These are phyloP conservation scores for Condylostoma magnum DNA, from an alignment of 169 alveolate species.

Conservation along the genomic window DNA sequence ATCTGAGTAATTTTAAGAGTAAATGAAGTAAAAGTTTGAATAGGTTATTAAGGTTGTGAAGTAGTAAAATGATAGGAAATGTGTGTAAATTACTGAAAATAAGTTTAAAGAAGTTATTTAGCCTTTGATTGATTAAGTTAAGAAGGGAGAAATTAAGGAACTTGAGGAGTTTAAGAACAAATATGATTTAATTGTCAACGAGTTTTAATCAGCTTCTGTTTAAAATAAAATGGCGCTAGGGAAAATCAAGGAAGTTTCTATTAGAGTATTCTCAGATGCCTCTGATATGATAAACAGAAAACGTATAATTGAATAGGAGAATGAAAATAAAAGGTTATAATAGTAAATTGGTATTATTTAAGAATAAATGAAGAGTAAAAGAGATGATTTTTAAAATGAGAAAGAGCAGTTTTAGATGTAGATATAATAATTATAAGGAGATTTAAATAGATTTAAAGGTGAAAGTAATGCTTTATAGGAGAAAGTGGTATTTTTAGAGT, in stretches of 20 bases:
- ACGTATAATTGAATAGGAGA: neutral
- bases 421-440: neutral
- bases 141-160: neutral
- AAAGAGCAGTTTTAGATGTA: neutral
- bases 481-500: neutral
- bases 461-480: neutral
- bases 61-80: constrained; percentile 7
- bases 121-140: neutral
- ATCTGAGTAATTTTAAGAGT: neutral
- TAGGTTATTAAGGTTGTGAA: neutral
- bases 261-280: constrained; percentile 16
- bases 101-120: neutral
- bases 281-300: constrained; percentile 22
- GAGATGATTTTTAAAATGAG: constrained; percentile 20
- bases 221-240: neutral
- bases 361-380: neutral
- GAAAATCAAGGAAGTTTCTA: constrained; percentile 14
- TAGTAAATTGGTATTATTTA: constrained; percentile 8
- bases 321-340: neutral
- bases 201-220: neutral
- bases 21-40: neutral
- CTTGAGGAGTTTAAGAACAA: constrained; percentile 19
- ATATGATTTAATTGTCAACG: neutral
- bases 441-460: constrained; percentile 1
- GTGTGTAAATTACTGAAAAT: neutral